Conservation (phyloP, 108 stramenopile species). For the Heterococcus sp. region DNA sequence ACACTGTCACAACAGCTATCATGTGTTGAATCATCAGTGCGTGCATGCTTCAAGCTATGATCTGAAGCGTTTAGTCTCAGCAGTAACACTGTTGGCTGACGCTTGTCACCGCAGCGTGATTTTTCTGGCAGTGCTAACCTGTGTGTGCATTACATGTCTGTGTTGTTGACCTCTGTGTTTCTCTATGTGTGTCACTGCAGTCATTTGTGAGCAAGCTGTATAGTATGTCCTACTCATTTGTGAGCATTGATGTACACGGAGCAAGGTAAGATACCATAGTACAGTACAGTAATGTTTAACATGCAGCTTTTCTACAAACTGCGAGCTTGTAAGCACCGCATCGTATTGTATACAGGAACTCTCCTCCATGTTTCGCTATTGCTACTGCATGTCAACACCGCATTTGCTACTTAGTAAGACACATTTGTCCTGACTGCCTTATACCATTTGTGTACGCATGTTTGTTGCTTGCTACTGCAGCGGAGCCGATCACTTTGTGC, state of each 20-base stretch:
- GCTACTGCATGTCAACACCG: not conserved
- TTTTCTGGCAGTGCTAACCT: too few species aligned
- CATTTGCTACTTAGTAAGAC: not conserved
- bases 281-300: not conserved
- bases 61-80: too few species aligned
- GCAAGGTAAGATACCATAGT: not conserved
- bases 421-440: not conserved
- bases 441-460: not conserved
- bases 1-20: too few species aligned
- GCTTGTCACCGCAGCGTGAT: too few species aligned
- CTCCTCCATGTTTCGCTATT: too few species aligned
- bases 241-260: constrained; percentile 65
- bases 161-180: too few species aligned
- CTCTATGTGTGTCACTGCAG: too few species aligned
- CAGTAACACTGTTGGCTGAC: too few species aligned
- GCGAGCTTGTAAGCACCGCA: not conserved
- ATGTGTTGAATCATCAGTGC: too few species aligned
- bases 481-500: constrained; percentile 75
- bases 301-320: not conserved
- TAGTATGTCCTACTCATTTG: constrained; percentile 70
- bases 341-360: not conserved
- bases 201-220: constrained; percentile 48
- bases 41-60: too few species aligned
- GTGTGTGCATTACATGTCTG: too few species aligned
- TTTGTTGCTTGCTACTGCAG: constrained; percentile 29